These are phyloP conservation scores for Citrus australasica DNA, from an alignment of 345 rosid genomes.

Conservation along the genomic window DNA sequence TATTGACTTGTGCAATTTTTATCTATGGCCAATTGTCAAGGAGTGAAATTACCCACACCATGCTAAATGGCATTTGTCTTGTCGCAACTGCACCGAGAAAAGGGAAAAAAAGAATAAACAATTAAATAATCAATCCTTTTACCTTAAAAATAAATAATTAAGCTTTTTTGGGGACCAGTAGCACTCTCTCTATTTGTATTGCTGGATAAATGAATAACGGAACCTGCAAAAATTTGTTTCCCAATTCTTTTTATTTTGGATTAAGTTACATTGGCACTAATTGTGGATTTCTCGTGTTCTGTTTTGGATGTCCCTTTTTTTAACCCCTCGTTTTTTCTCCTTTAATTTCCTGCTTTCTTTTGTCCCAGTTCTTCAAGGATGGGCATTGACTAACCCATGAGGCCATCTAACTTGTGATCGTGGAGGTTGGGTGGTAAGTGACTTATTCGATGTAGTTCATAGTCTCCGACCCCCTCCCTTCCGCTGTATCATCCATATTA, in stretches of 20 bases:
- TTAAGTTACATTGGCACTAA: neutral
- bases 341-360: neutral
- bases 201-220: neutral
- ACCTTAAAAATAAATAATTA: neutral
- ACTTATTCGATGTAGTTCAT: slow-evolving; percentile 40
- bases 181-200: neutral
- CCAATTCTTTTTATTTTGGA: neutral
- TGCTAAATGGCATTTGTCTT: neutral
- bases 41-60: neutral
- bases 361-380: slow-evolving; percentile 34
- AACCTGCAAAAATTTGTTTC: neutral
- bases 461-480: slow-evolving; percentile 39
- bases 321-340: neutral
- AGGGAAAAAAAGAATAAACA: neutral
- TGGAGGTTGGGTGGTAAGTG: slow-evolving; percentile 52
- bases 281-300: neutral
- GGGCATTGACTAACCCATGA: slow-evolving; percentile 33
- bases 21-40: neutral
- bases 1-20: neutral
- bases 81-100: neutral
- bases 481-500: slow-evolving; percentile 22
- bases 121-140: neutral
- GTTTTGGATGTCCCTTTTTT: neutral
- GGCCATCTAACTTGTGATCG: slow-evolving; percentile 36
- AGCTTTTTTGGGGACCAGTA: neutral